Conservation (phyloP, 2,329 filamentous ascomycete species). For the Cercospora nicotianae region DNA sequence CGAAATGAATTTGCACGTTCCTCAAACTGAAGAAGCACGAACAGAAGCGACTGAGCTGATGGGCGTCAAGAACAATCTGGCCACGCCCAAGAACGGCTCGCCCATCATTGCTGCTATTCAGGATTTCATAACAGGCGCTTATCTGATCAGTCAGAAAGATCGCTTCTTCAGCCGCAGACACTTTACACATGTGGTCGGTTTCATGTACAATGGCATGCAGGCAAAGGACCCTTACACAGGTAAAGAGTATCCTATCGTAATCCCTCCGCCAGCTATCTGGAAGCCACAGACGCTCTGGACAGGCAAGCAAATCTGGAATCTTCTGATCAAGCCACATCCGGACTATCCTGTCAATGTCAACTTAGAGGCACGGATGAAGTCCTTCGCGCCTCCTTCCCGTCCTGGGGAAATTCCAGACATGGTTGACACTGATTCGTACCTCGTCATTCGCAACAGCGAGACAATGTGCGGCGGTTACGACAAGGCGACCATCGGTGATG, state of each 20-base stretch:
- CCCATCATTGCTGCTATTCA: conserved; percentile 99
- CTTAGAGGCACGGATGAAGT: conserved; percentile 86
- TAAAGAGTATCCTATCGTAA: conserved; percentile 65
- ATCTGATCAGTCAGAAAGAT: conserved; percentile 87
- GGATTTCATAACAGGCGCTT: conserved; percentile 97
- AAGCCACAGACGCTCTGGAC: conserved; percentile 91
- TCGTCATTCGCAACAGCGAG: conserved; percentile 93
- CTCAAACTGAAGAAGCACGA: conserved; percentile 93
- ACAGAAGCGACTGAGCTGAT: conserved; percentile 94
- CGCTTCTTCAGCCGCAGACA: conserved; percentile 85
- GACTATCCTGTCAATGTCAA: conserved; percentile 82
- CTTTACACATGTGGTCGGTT: conserved; percentile 86
- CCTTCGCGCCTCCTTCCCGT: conserved; percentile 65
- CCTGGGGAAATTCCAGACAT: conserved; percentile 70
- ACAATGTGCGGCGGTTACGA: conserved; percentile 98
- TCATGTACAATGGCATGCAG: conserved; percentile 79
- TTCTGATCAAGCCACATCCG: conserved; percentile 86
- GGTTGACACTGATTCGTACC: conserved; percentile 73
- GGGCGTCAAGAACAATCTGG: conserved; percentile 95
- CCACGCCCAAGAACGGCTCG: conserved; percentile 95
- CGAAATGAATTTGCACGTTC: conserved; percentile 98
- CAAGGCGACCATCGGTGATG: conserved; percentile 93
- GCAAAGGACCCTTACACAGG: conserved; percentile 50
- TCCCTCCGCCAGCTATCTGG: conserved; percentile 82
- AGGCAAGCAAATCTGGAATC: conserved; percentile 92